These are phyloP conservation scores for Cryptosporidium andersoni DNA, from an alignment of 169 alveolate species.

Conservation along the genomic window DNA sequence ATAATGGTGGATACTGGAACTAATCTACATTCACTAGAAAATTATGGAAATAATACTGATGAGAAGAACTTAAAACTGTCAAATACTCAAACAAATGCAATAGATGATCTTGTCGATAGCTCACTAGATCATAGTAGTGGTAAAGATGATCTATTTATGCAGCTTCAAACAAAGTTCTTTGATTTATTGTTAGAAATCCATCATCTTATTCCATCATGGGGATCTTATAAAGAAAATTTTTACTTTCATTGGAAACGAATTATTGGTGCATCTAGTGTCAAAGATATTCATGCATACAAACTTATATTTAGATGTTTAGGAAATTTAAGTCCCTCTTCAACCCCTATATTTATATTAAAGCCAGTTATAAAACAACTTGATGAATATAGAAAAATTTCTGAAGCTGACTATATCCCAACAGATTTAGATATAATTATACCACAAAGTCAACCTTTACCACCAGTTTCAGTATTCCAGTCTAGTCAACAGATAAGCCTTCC, in stretches of 20 bases:
- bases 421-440: conserved; percentile 22
- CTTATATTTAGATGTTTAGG: conserved; percentile 65
- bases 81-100: not conserved
- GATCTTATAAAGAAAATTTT: conserved; percentile 61
- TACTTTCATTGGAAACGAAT: conserved; percentile 67
- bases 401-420: conserved; percentile 47
- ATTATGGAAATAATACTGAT: not conserved
- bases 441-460: not conserved
- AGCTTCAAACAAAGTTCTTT: conserved; percentile 53
- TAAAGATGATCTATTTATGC: conserved; percentile 58
- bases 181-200: conserved; percentile 42
- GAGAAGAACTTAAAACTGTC: not conserved
- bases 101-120: not conserved
- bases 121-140: not conserved
- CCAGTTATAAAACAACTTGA: conserved; percentile 61
- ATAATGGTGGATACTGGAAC: conserved; percentile 1
- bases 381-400: conserved; percentile 67
- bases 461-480: conserved; percentile 4
- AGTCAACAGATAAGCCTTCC: not conserved
- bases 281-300: conserved; percentile 63
- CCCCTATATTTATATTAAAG: conserved; percentile 38
- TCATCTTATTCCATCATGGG: conserved; percentile 53
- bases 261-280: conserved; percentile 46
- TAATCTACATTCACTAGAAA: not conserved
- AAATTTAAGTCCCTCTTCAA: conserved; percentile 64